Evolutionary conservation across 352 stramenopile genomes (phyloP).

Genomic region (Phytopythium sindhum): DNA sequence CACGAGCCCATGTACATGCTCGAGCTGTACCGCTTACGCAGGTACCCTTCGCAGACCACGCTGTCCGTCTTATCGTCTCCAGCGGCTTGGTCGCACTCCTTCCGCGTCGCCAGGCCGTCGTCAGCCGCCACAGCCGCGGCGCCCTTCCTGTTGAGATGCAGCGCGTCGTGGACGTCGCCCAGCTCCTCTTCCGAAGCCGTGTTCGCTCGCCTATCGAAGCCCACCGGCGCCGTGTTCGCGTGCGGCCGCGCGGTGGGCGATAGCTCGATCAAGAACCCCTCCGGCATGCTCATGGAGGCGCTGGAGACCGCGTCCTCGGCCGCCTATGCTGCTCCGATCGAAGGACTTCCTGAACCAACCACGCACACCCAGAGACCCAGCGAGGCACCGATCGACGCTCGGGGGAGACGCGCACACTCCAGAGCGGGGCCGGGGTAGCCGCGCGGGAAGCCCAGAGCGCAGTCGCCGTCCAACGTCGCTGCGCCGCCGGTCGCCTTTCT

Average conservation of each 20-base stretch:
- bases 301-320: background rate
- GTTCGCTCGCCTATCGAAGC: background rate
- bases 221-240: conserved; percentile 1
- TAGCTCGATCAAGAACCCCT: background rate
- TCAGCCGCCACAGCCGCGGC: background rate
- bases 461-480: background rate
- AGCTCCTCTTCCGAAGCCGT: background rate
- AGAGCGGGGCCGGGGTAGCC: background rate
- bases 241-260: conserved; percentile 4
- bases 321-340: background rate
- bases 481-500: background rate
- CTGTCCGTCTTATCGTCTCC: background rate
- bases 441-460: background rate
- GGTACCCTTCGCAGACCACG: conserved; percentile 35
- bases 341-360: background rate
- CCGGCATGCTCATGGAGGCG: conserved; percentile 3
- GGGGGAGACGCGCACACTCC: background rate
- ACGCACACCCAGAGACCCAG: background rate
- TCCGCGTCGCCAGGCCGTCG: background rate
- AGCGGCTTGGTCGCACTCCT: background rate
- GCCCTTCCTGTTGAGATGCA: background rate
- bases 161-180: background rate
- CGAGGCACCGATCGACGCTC: background rate
- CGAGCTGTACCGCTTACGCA: conserved; percentile 66
- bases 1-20: conserved; percentile 78